Conservation (phyloP, 495 filamentous ascomycete species). For the Evernia prunastri region DNA sequence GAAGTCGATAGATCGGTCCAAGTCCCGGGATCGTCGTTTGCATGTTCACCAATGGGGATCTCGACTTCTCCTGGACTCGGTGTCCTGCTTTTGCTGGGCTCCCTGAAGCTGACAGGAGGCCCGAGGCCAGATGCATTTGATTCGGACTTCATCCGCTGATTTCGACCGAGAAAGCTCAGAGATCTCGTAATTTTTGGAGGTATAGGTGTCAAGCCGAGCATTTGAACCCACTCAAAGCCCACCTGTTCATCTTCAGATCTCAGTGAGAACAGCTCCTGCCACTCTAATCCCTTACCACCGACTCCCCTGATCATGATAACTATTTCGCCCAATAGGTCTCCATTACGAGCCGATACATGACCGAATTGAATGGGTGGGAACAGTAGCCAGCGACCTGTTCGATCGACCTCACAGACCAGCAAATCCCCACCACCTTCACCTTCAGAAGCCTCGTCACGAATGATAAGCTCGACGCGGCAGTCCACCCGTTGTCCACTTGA, state of each 20-base stretch:
- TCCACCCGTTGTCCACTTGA: conserved; percentile 83
- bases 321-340: conserved; percentile 62
- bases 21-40: conserved; percentile 30
- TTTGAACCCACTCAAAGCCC: conserved; percentile 78
- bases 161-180: conserved; percentile 44
- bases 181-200: conserved; percentile 56
- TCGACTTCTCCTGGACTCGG: conserved; percentile 53
- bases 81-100: conserved; percentile 37
- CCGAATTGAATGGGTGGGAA: conserved; percentile 72
- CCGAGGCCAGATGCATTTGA: conserved; percentile 11
- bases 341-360: conserved; percentile 71
- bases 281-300: conserved; percentile 36
- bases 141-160: conserved; percentile 11
- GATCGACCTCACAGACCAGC: conserved; percentile 81
- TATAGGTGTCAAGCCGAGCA: conserved; percentile 68
- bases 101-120: conserved; percentile 33
- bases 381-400: conserved; percentile 71
- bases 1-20: conserved; percentile 24
- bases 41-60: conserved; percentile 70
- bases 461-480: conserved; percentile 81
- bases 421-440: conserved; percentile 63
- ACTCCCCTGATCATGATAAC: conserved; percentile 75
- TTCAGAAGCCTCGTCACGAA: conserved; percentile 67
- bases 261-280: conserved; percentile 77
- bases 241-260: conserved; percentile 64